Evolutionary conservation across 495 filamentous ascomycete species (phyloP), one percentile per base, ranked within the genome.

Genomic region (Choiromyces venosus): DNA sequence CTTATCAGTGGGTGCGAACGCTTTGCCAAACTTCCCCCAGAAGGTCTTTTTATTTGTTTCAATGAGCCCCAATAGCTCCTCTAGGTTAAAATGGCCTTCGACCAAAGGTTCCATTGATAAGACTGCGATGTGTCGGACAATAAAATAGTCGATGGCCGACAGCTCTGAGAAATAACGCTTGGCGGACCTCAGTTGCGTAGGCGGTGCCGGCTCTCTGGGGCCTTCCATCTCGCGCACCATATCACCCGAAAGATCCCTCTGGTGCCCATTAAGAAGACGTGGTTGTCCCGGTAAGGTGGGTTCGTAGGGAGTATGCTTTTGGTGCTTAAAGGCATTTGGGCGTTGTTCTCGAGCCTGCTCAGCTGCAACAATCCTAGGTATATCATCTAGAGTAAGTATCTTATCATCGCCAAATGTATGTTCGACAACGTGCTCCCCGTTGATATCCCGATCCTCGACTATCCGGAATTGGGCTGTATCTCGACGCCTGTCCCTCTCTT

Each of bases 21-120:
- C 94, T 78, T 96, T 96, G 68, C 94, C 94, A 73, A 98, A 96
- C 78, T 96, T 96, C 76, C 92, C 92, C 95, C 95, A 99, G 84
- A 98, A 96, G 3, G 91, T 97, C 14, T 91, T 89, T 80, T 97
- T 95, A 76, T 91, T 90, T 21, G 92, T 93, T 80, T 98, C 96
- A 69, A 99, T 98, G 40, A 99, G 87, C 68, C 92, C 89, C 16
- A 99, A 87, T n/a, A 99, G 84, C 81, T 99, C 96, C 75, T 97
- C 96, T 78, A 98, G 86, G 29, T 91, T 92, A 83, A 97, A 98
- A 76, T 94, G 88, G 19, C 89, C 90, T 73, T 96, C 93, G 33
- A 98, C 85, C 83, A 98, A 86, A 0, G 95, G 94, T 78, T 97
- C 93, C 92, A 99, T 96, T 1, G 92, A 93, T 64, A 98, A 83